These are phyloP conservation scores for Plenodomus biglobosus DNA, from an alignment of 2,329 filamentous ascomycete genomes.

Conservation along the genomic window DNA sequence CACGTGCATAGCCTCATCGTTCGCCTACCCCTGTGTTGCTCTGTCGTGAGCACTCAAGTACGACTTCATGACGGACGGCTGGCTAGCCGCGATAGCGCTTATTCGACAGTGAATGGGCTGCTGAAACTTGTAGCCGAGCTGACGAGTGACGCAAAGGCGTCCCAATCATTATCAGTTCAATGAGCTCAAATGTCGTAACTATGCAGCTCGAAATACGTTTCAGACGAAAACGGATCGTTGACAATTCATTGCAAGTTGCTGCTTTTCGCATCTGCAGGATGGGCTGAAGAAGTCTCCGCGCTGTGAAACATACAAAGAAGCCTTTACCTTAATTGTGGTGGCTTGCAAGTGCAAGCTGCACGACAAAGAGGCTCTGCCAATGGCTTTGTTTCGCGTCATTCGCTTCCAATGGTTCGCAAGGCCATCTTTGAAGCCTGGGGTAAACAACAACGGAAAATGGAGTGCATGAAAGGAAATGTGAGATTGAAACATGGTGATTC, in stretches of 20 bases:
- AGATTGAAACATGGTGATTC: neutral
- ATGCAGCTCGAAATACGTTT: neutral
- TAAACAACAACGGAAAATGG: neutral
- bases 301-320: neutral
- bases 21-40: neutral
- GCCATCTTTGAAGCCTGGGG: neutral
- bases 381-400: neutral
- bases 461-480: neutral
- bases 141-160: neutral
- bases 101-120: neutral
- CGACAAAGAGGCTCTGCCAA: neutral
- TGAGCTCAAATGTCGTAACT: neutral
- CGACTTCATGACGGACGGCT: neutral
- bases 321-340: neutral
- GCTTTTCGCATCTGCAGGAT: neutral
- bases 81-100: neutral
- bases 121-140: neutral
- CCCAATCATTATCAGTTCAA: neutral
- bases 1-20: neutral
- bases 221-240: neutral
- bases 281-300: neutral
- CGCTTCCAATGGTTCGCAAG: neutral
- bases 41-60: too few relatives aligned
- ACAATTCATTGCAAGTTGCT: neutral
- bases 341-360: neutral